Percentiles rank a stretch among this genome's conserved stretches.
phyloP scores from a whole-genome alignment of 2,329 filamentous ascomycete species.

The Chaetomium sp. region DNA sequence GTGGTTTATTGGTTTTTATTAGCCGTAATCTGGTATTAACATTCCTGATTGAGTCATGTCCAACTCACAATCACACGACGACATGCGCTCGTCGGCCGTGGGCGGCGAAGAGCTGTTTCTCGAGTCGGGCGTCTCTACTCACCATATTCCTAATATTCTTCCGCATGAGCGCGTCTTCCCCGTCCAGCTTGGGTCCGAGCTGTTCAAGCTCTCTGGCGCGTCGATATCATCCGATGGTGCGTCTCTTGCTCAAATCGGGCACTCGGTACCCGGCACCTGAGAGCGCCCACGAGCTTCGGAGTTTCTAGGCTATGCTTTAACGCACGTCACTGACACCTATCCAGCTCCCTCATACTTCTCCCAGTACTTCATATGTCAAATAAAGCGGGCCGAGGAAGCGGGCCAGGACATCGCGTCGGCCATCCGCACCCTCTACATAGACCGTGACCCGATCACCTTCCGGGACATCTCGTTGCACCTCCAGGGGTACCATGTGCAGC shows the following conservation, averaged over 20 bases:
- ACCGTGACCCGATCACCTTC: constrained; percentile 88
- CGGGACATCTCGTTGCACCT: constrained; percentile 86
- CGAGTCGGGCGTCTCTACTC: constrained; percentile 12
- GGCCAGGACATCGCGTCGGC: constrained; percentile 52
- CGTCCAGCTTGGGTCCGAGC: constrained; percentile 71
- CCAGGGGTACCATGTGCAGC: constrained; percentile 86
- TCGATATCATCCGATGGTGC: constrained; percentile 73
- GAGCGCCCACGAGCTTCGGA: too few species aligned
- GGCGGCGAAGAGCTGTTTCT: constrained; percentile 12
- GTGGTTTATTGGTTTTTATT: not conserved
- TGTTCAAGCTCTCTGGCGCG: constrained; percentile 73
- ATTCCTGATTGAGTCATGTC: constrained; percentile 9
- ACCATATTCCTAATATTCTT: constrained; percentile 57
- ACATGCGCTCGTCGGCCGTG: not conserved
- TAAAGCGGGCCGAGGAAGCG: constrained; percentile 63
- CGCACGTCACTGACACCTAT: not conserved
- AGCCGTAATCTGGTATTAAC: not conserved
- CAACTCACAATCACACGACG: not conserved
- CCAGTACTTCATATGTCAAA: constrained; percentile 84
- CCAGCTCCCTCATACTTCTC: constrained; percentile 94
- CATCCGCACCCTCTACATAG: constrained; percentile 87
- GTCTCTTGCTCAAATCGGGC: constrained; percentile 37
- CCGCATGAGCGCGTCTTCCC: constrained; percentile 74
- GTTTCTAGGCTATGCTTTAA: not conserved
- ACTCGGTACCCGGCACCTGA: too few species aligned